Base-by-base conservation (phyloP, 371 early-diverging fungal genomes). In the Synchytrium microbalum region DNA sequence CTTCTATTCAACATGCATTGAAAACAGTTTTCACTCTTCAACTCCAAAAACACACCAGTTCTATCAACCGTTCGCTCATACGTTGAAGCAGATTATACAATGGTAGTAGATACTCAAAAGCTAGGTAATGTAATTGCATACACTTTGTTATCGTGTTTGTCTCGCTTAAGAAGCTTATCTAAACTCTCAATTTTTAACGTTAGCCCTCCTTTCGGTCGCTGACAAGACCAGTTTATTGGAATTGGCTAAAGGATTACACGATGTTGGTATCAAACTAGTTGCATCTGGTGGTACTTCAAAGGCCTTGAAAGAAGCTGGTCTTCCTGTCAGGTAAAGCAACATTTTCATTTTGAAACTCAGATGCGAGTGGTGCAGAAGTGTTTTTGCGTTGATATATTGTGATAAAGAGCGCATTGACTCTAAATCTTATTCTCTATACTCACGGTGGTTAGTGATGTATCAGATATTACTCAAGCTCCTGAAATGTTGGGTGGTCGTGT, bases 401-500 rank as follows among this genome's bases (percentile, higher is more conserved):
- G 58, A 24, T 25, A 10, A 52, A 62, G 25, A 59, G 27, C 46
- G 5, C 46, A 38, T 5, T 27, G 38, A 16, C 32, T 14, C 10
- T 25, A 24, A 55, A 26, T 27, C 30, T 8, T 54, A n/a, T 1
- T 2, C 2, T 52, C 31, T 27, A 23, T 59, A 2, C 54, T 69
- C 26, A 57, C 23, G 14, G 14, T 51, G 51, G 23, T 26, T 72
- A 91, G 91, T 67, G 97, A 97, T 79, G 96, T 97, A 32, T 90
- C 94, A 56, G 95, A 92, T 66, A 90, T 97, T 64, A 97, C 98
- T 68, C 84, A 92, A 73, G 94, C 96, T 55, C 96, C 98, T 33
- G 98, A 97, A 76, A 97, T 97, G 92, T 84, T 97, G 38, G 96
- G 96, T 59, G 98, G 98, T 25, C 91, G 98, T 67, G 98, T 97